Evolutionary conservation across 257 asterid genomes (phyloP).

Genomic region (Petunia secreta): DNA sequence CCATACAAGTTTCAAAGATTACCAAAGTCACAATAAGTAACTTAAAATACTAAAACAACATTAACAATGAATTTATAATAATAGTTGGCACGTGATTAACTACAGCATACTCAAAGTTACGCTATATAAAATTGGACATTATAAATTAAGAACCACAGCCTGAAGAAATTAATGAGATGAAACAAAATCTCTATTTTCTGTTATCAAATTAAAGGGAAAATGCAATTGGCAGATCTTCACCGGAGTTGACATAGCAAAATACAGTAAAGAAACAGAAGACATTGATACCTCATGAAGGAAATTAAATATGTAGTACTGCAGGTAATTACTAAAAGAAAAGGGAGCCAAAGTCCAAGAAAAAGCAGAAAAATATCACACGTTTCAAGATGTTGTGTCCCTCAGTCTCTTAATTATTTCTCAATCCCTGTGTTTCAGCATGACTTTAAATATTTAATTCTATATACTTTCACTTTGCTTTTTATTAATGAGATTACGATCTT

Average conservation of each 20-base stretch:
- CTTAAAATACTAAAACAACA: no score
- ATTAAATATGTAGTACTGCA: neutral
- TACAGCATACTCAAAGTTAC: no score
- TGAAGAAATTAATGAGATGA: no score
- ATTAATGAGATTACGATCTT: neutral
- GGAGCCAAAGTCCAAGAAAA: slow-evolving; percentile 33
- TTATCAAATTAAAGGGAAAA: neutral
- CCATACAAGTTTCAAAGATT: no score
- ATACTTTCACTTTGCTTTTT: neutral
- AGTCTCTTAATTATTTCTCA: neutral
- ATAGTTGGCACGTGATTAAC: no score
- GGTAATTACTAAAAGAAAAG: neutral
- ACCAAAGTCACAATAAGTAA: no score
- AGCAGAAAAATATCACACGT: slow-evolving; percentile 30
- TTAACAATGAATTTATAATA: no score
- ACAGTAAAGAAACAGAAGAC: neutral
- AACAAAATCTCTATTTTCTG: neutral
- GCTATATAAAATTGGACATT: no score
- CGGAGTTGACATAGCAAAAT: slow-evolving; percentile 7
- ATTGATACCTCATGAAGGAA: slow-evolving; percentile 20
- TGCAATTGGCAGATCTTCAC: slow-evolving; percentile 17
- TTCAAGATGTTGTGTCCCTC: slow-evolving; percentile 32
- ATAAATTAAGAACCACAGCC: no score
- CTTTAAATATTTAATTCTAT: neutral
- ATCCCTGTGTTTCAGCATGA: neutral